Conservation (phyloP, 2,329 filamentous ascomycete species). For the Neodidymelliopsis sp. region DNA sequence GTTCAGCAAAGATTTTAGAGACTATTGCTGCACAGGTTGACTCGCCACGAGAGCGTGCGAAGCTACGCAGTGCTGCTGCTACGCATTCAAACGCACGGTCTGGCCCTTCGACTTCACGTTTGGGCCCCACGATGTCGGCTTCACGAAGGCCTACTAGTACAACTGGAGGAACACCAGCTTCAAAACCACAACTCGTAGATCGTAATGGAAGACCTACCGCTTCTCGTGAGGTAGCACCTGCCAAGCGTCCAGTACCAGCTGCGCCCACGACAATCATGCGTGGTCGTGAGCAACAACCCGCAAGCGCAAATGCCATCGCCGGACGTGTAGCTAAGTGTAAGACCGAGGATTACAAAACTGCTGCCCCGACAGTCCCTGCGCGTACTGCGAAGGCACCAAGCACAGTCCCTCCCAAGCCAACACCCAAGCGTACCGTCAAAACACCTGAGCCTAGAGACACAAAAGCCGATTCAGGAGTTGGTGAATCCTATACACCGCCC, state of each 20-base stretch:
- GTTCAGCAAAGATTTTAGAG: slow-evolving; percentile 8
- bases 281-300: slow-evolving; percentile 9
- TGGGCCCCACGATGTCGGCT: neutral
- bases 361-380: neutral
- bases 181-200: neutral
- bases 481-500: slow-evolving; percentile 15
- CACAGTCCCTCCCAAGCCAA: neutral
- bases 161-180: neutral
- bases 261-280: neutral
- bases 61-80: slow-evolving; percentile 4
- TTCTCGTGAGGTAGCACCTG: neutral
- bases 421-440: neutral
- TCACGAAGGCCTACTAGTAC: neutral
- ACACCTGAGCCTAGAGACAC: neutral
- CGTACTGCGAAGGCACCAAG: neutral
- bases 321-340: slow-evolving; percentile 26
- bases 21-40: slow-evolving; percentile 6
- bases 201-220: slow-evolving; percentile 3
- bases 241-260: neutral
- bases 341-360: slow-evolving; percentile 10
- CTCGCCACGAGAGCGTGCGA: slow-evolving; percentile 11
- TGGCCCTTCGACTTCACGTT: slow-evolving; percentile 5
- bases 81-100: neutral
- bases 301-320: slow-evolving; percentile 24
- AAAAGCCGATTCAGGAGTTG: neutral